Evolutionary conservation across 2,329 filamentous ascomycete species (phyloP).

Genomic region (Trichoderma endophyticum): DNA sequence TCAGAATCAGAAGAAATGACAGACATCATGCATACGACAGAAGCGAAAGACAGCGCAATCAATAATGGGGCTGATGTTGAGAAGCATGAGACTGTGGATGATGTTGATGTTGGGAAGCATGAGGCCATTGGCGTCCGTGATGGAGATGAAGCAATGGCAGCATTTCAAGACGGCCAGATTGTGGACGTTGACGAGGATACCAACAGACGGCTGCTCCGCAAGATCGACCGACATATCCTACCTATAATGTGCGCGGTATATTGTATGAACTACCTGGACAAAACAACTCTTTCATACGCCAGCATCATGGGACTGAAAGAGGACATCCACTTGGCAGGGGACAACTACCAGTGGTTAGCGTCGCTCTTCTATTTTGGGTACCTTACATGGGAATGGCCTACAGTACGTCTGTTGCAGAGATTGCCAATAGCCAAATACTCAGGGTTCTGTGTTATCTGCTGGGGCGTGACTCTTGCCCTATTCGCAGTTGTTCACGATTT

Average conservation of each 20-base stretch:
- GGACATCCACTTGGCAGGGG: not conserved
- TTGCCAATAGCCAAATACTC: not conserved
- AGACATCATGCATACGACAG: not conserved
- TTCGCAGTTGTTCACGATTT: not conserved
- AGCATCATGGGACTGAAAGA: not conserved
- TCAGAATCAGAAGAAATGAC: not conserved
- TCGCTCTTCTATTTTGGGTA: not conserved
- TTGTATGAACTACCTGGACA: not conserved
- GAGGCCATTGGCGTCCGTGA: not conserved
- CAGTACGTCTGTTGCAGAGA: not conserved
- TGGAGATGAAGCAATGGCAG: not conserved
- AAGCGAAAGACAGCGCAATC: not conserved
- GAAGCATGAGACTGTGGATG: not conserved
- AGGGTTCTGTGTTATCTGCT: not conserved
- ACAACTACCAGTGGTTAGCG: not conserved
- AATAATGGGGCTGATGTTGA: not conserved
- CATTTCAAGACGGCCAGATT: not conserved
- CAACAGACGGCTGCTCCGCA: not conserved
- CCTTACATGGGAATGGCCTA: not conserved
- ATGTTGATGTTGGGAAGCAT: not conserved
- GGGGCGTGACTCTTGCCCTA: not conserved
- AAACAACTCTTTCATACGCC: not conserved
- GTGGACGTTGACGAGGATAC: not conserved
- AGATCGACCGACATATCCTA: not conserved
- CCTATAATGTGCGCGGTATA: not conserved